Evolutionary conservation across 495 filamentous ascomycete species (phyloP), one percentile per base, ranked within the genome.

Genomic region (Hypoxylon subgilvum): DNA sequence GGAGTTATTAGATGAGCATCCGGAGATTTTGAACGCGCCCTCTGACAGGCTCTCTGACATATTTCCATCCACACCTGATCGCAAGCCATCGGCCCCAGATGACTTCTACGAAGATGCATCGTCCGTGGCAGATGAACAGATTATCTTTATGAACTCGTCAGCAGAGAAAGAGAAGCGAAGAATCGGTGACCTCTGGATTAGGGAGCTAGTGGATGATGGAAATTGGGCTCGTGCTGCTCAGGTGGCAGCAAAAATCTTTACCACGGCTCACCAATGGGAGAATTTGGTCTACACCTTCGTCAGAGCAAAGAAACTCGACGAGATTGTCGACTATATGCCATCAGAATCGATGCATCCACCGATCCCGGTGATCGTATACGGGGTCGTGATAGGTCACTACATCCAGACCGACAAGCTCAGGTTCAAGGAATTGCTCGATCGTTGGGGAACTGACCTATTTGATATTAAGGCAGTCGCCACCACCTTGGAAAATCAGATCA

Each of bases 221-320:
- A 80, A 92, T 46, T 98, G 95, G 95, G 65, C 69, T 1, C 76
- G 80, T 44, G 94, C 93, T 5, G 92, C 90, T 0, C 77, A 84
- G 53, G 76, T 91, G 9, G 92, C 90, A 58, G 87, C 86, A 1
- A 89, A 88, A 63, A 91, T 97, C 8, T 74, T 97, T 0, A 81
- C 84, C 30, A 88, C 84, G n/a, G 81, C 91, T 3, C 73, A 85
- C 38, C 79, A 88, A 58, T 97, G 95, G 95, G 92, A 98, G 70
- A 87, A 93, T 57, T 97, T 92, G 92, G 87, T 93, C 6, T 92
- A 87, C 85, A 84, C 80, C 0, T 98, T 98, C 67, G 90, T 92
- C 21, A 86, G 88, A 39, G 88, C 90, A 4, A 77, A 87, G 52
- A 91, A 87, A 64, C 86, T 92, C 56, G 88, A 96, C 65, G 93